phyloP scores from a whole-genome alignment of 2,329 filamentous ascomycete species.

The Phaeosphaeriaceae sp. region DNA sequence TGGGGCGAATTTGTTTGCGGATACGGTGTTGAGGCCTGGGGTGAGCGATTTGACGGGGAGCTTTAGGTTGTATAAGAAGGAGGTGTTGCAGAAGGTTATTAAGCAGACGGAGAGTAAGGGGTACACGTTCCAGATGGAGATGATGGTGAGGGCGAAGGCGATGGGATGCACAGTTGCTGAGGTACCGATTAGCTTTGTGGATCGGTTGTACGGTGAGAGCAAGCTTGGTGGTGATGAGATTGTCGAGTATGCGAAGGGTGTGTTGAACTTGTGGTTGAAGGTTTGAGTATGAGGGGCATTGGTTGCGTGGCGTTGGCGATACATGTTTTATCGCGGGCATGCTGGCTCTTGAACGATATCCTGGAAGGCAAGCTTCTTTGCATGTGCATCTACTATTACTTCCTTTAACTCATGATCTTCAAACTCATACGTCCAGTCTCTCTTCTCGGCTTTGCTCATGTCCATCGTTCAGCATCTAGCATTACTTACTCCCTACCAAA shows the following conservation, averaged over 20 bases:
- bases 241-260: conserved; percentile 85
- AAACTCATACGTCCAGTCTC: neutral
- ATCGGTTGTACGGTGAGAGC: conserved; percentile 91
- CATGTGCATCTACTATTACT: conserved; percentile 8
- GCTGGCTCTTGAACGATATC: neutral
- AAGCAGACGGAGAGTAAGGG: conserved; percentile 91
- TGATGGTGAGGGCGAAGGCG: conserved; percentile 96
- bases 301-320: conserved; percentile 39
- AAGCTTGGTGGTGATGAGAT: conserved; percentile 96
- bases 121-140: conserved; percentile 99
- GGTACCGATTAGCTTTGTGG: conserved; percentile 92
- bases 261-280: conserved; percentile 57
- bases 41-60: conserved; percentile 95
- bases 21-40: conserved; percentile 89
- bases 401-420: conserved; percentile 22
- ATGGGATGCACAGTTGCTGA: conserved; percentile 95
- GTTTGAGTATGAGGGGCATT: conserved; percentile 46
- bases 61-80: conserved; percentile 93
- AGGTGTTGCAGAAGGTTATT: conserved; percentile 88
- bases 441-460: neutral
- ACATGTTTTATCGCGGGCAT: conserved; percentile 5
- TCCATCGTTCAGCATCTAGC: neutral
- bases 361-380: conserved; percentile 7
- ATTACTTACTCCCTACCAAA: neutral
- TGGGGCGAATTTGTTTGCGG: conserved; percentile 93